These are phyloP conservation scores for Collybia nuda DNA, from an alignment of 768 basidiomycete genomes.

Conservation along the genomic window DNA sequence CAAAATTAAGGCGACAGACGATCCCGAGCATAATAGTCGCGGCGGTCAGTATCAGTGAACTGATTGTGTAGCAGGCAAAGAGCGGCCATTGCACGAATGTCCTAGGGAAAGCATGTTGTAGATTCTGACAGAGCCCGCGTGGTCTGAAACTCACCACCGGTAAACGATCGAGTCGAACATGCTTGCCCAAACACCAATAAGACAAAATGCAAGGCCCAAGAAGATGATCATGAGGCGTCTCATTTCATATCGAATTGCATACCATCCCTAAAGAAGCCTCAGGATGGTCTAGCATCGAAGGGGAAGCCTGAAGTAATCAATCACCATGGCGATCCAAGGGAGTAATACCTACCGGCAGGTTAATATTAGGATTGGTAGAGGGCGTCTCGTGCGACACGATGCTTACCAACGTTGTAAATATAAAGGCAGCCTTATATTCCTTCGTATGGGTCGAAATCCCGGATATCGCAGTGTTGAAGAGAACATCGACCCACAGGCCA, in stretches of 20 bases:
- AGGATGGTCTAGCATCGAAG: not conserved
- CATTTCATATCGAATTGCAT: slow-evolving; percentile 46
- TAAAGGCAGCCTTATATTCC: slow-evolving; percentile 44
- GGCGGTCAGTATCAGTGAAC: slow-evolving; percentile 42
- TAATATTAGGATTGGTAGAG: not conserved
- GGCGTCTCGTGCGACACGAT: not conserved
- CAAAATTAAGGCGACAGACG: slow-evolving; percentile 53
- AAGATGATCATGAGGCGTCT: slow-evolving; percentile 41
- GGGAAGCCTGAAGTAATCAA: not conserved
- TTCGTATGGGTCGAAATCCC: slow-evolving; percentile 37
- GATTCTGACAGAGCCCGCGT: not conserved
- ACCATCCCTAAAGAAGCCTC: slow-evolving; percentile 46
- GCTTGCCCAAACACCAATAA: slow-evolving; percentile 35
- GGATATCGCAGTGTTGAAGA: slow-evolving; percentile 45
- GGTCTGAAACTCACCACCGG: too few species aligned
- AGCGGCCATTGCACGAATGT: slow-evolving; percentile 47
- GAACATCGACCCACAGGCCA: slow-evolving; percentile 57
- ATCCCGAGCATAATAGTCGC: slow-evolving; percentile 44
- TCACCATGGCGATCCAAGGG: slow-evolving; percentile 55
- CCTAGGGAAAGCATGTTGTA: slow-evolving; percentile 31
- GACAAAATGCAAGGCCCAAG: slow-evolving; percentile 36
- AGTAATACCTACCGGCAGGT: slow-evolving; percentile 35
- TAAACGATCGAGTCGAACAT: slow-evolving; percentile 40
- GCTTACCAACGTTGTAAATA: slow-evolving; percentile 44
- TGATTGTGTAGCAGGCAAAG: slow-evolving; percentile 42